phyloP scores from a whole-genome alignment of 2,329 filamentous ascomycete genomes.

The Scolecobasidium constrictum region DNA sequence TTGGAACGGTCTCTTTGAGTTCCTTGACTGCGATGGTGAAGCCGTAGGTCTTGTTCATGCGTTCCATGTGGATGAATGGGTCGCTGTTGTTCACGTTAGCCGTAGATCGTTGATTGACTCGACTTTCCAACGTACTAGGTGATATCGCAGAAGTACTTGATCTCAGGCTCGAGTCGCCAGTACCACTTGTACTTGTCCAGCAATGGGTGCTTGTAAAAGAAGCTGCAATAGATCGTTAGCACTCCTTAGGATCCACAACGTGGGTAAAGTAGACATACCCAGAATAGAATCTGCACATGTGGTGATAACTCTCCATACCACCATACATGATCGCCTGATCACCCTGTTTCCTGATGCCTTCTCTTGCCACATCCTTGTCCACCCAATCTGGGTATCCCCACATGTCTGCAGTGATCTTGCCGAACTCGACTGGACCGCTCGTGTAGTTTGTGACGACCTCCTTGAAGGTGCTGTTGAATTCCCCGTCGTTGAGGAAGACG shows the following conservation, averaged over 20 bases:
- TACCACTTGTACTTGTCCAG: constrained; percentile 98
- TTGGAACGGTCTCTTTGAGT: constrained; percentile 91
- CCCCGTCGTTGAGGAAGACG: constrained; percentile 93
- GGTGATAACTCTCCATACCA: constrained; percentile 95
- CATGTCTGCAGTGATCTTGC: constrained; percentile 79
- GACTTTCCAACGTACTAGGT: constrained; percentile 61
- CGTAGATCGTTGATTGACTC: neutral
- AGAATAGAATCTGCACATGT: constrained; percentile 99
- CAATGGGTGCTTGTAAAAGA: constrained; percentile 95
- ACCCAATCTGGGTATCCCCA: constrained; percentile 98
- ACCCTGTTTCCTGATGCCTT: constrained; percentile 93
- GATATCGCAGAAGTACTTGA: constrained; percentile 99
- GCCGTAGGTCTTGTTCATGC: constrained; percentile 92
- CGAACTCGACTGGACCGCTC: constrained; percentile 80
- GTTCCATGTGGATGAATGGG: constrained; percentile 90
- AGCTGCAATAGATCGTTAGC: constrained; percentile 37
- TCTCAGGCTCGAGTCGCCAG: constrained; percentile 97
- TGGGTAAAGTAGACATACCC: constrained; percentile 68
- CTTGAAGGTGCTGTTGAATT: constrained; percentile 93
- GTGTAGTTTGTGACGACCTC: constrained; percentile 82
- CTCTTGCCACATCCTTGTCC: constrained; percentile 83
- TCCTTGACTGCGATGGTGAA: constrained; percentile 99
- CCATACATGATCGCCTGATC: constrained; percentile 99
- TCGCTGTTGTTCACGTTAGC: constrained; percentile 46
- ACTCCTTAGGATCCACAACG: neutral